Base-by-base conservation (phyloP, 495 filamentous ascomycete species). In the Penicillium paradoxum region DNA sequence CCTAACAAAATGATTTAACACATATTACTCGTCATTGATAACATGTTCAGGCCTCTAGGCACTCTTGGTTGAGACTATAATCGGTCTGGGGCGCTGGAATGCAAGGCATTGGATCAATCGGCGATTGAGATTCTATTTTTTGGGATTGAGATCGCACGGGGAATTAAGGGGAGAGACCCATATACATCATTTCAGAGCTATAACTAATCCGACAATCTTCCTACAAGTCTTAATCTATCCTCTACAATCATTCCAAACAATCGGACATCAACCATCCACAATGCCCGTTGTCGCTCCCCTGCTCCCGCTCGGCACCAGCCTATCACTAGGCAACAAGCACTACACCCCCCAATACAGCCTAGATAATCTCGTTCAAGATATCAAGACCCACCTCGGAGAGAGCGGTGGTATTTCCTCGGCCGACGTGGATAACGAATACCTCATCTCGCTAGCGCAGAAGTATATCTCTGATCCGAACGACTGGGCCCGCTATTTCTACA, bases 401-500 rank as follows among this genome's bases (percentile, higher is more conserved):
- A 60, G 62, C 0, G 54, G 61, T 0, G 67, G 69, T 0, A 68
- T 72, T n/a, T 66, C 60, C 1, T 64, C 62, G 0, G 45, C 62
- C 14, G 62, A 67, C 8, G 62, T 70, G 6, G 57, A 70, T 34
- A 45, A 56, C n/a, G 43, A 59, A 10, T 58, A 72, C 33, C 29
- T 72, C 19, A 67, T 67, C 30, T 66, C 65, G 0, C 45, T 72
- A 13, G 53, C 56, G 6, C 49, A 54, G 43, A 72, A 69, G 40
- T 72, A 72, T 45, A 45, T 55, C n/a, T 63, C 65, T 13, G 60
- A 70, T 34, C 63, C 62, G 1, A 58, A 52, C 25, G 69, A 70
- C 45, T 72, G 69, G 69, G 54, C 63, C 27, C 58, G 57, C 1
- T 72, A 56, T 51, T 67, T 61, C 45, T 42, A 65, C 52, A 70